phyloP scores from a whole-genome alignment of 441 rosid genomes.

The Jatropha podagrica region DNA sequence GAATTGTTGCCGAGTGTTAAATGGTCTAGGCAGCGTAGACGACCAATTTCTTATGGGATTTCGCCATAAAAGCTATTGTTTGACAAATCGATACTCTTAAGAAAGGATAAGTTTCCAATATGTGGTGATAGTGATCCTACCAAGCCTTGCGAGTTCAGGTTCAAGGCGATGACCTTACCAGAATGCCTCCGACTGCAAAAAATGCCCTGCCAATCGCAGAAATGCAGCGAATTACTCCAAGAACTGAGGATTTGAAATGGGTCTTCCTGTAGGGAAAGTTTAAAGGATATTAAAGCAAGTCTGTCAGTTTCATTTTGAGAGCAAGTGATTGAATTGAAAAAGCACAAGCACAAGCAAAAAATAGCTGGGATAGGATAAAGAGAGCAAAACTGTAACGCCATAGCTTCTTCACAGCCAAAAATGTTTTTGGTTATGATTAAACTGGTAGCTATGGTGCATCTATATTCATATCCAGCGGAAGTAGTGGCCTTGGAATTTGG shows the following conservation, averaged over 20 bases:
- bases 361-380: background rate
- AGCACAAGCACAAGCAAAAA: background rate
- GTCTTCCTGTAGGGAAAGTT: background rate
- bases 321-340: background rate
- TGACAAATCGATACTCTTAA: background rate
- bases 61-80: slow-evolving; percentile 12
- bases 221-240: slow-evolving; percentile 1
- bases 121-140: slow-evolving; percentile 3
- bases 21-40: background rate
- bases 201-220: slow-evolving; percentile 10
- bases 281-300: slow-evolving; percentile 6
- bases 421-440: too few species aligned
- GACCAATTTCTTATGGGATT: slow-evolving; percentile 10
- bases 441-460: too few species aligned
- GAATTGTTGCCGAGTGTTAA: background rate
- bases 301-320: background rate
- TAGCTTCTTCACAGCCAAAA: too few species aligned
- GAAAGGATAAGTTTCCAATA: slow-evolving; percentile 14
- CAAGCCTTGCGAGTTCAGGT: too few species aligned
- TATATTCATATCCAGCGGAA: too few species aligned
- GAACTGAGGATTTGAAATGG: background rate
- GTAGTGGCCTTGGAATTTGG: too few species aligned
- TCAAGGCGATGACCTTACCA: too few species aligned
- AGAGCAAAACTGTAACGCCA: background rate
- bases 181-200: too few species aligned